Conservation (phyloP, 2,329 filamentous ascomycete species). For the Phaeosphaeriaceae sp. region DNA sequence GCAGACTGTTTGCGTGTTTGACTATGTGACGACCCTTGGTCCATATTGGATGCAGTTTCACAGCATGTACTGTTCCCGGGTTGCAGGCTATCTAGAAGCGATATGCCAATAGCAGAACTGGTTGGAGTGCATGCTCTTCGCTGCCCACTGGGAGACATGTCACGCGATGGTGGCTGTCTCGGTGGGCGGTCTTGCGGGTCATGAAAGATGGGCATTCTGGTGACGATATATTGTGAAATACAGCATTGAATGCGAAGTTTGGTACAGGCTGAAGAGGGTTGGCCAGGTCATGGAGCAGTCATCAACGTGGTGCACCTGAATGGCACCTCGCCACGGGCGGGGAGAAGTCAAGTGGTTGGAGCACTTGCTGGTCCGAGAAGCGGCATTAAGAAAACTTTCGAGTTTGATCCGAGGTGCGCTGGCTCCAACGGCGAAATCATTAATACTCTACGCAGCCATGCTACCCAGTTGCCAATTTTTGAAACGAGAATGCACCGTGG, state of each 20-base stretch:
- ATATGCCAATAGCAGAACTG: constrained; percentile 8
- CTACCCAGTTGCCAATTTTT: constrained; percentile 21
- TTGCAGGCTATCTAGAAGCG: constrained; percentile 13
- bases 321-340: constrained; percentile 28
- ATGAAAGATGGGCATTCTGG: constrained; percentile 50
- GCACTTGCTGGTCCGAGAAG: constrained; percentile 40
- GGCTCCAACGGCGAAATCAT: constrained; percentile 41
- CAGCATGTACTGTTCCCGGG: constrained; percentile 7
- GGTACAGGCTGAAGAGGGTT: constrained; percentile 9
- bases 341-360: constrained; percentile 37
- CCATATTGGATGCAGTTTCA: constrained; percentile 9
- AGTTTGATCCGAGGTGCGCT: constrained; percentile 38
- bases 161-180: constrained; percentile 21
- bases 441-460: constrained; percentile 10
- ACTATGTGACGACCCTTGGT: constrained; percentile 22
- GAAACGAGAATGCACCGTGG: constrained; percentile 27
- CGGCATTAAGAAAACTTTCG: constrained; percentile 36
- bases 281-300: constrained; percentile 14
- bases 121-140: constrained; percentile 23
- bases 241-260: constrained; percentile 32
- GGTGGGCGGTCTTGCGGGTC: constrained; percentile 41
- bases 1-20: constrained; percentile 30
- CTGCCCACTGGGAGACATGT: constrained; percentile 16
- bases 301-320: constrained; percentile 27
- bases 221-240: constrained; percentile 19